Evolutionary conservation across 2,329 filamentous ascomycete species (phyloP), one percentile per base, ranked within the genome.

Genomic region (Teratosphaeria zuluensis): DNA sequence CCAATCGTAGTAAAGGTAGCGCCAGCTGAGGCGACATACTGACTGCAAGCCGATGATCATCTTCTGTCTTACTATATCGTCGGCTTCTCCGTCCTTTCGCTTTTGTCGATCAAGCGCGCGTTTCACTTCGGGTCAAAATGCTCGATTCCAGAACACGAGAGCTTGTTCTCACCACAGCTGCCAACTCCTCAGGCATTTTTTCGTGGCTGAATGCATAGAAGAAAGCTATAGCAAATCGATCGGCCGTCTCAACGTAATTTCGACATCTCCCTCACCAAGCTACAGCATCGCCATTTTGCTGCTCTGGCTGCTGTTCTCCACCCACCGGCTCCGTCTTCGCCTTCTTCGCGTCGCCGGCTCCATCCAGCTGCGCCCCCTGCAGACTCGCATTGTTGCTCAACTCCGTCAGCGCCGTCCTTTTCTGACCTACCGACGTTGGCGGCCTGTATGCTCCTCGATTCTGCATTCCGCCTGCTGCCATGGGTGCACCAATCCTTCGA

Each of bases 401-500:
- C 62, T 79, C 77, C 48, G 73, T 68, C 63, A 80, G 66, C 2
- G 70, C 65, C 7, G 70, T 66, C 54, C 74, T 62, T 62, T 76
- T 76, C 8, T 65, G 59, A 4, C 64, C 66, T 9, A 60, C 68
- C 46, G 64, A 68, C 56, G 59, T 70, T 11, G 77, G 78, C 9
- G 77, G 76, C 61, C 75, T 77, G 63, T 80, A 81, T 24, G 70
- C 70, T 4, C 68, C 69, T 32, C 77, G 70, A 58, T 77, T 80
- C 62, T 72, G 73, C 33, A 72, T 69, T 21, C 65, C 69, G 14
- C 66, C 71, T n/a, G 67, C 68, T 21, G 48, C 46, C n/a, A 24
- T 6, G 7, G 79, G 79, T 76, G 80, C 78, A 16, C 79, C 79
- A 19, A 82, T 77, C 31, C 76, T 68, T 19, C 80, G 69, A 59